Evolutionary conservation across 331 rosid species (phyloP).

Genomic region (Malus hybrid): DNA sequence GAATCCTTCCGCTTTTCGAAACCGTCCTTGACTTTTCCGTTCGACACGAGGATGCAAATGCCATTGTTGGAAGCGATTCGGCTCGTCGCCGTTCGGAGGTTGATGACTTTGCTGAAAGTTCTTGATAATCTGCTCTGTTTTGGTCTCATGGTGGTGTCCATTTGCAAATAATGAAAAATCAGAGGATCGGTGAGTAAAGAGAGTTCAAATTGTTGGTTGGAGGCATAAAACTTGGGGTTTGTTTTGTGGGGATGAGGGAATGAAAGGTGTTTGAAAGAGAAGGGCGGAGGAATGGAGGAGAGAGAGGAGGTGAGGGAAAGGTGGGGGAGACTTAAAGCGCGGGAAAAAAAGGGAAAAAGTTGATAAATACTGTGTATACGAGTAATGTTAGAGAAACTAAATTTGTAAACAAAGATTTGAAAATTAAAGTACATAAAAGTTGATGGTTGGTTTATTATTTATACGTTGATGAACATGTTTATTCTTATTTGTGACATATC

Average conservation of each 20-base stretch:
- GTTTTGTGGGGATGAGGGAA: background rate
- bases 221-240: slow-evolving; percentile 23
- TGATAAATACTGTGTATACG: too few species aligned
- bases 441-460: too few species aligned
- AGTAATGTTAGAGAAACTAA: accelerated
- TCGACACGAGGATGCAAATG: slow-evolving; percentile 55
- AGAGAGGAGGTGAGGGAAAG: slow-evolving; percentile 7
- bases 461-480: too few species aligned
- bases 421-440: too few species aligned
- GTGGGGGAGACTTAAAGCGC: slow-evolving; percentile 22
- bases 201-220: background rate
- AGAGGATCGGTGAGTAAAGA: background rate
- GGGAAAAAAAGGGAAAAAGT: slow-evolving; percentile 16
- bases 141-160: slow-evolving; percentile 65
- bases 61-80: slow-evolving; percentile 65
- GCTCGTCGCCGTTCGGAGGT: slow-evolving; percentile 43
- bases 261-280: slow-evolving; percentile 4
- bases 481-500: too few species aligned
- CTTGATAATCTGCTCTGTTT: slow-evolving; percentile 51
- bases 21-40: slow-evolving; percentile 33
- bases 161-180: background rate
- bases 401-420: accelerated
- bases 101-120: slow-evolving; percentile 65
- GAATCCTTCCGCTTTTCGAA: slow-evolving; percentile 11
- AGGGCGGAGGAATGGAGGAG: background rate